These are phyloP conservation scores for Magnusiomyces fungicola DNA, from an alignment of 1,139 yeast genomes.

Conservation along the genomic window DNA sequence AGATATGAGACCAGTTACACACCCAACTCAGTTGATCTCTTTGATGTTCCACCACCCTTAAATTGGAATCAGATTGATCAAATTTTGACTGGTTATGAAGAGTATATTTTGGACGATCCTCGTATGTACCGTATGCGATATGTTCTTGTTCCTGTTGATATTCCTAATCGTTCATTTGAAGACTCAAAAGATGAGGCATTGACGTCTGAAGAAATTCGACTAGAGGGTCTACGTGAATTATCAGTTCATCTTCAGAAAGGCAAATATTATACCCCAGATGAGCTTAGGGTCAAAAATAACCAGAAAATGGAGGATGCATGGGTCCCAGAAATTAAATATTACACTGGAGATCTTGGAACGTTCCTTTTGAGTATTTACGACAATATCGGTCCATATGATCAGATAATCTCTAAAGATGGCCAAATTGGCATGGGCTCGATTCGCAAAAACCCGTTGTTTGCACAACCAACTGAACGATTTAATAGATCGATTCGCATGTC, in stretches of 20 bases:
- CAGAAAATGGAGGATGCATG: constrained; percentile 35
- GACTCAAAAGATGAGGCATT: constrained; percentile 42
- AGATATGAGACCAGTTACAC: constrained; percentile 64
- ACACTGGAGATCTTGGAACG: constrained; percentile 75
- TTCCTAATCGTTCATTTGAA: constrained; percentile 38
- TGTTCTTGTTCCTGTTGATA: constrained; percentile 66
- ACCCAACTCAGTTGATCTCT: constrained; percentile 47
- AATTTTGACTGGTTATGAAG: constrained; percentile 81
- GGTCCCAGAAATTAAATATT: constrained; percentile 68
- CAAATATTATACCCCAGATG: constrained; percentile 42
- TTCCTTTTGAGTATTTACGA: constrained; percentile 48
- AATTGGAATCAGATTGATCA: constrained; percentile 95
- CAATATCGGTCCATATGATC: background rate
- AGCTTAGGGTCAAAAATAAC: constrained; percentile 30
- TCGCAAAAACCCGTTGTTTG: constrained; percentile 34
- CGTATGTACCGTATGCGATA: constrained; percentile 67
- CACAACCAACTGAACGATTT: constrained; percentile 32
- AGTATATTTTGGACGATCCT: constrained; percentile 49
- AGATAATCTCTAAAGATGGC: background rate
- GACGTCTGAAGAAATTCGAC: constrained; percentile 72
- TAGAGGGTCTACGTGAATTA: constrained; percentile 77
- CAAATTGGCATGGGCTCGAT: constrained; percentile 16
- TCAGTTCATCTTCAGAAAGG: constrained; percentile 62
- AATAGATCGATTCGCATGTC: constrained; percentile 37
- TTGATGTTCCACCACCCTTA: constrained; percentile 48